A percentile compares a stretch with the other conserved stretches of the same genome.
Evolutionary conservation across 306 rosid genomes (phyloP).

Genomic region (Ormosia semicastrata): DNA sequence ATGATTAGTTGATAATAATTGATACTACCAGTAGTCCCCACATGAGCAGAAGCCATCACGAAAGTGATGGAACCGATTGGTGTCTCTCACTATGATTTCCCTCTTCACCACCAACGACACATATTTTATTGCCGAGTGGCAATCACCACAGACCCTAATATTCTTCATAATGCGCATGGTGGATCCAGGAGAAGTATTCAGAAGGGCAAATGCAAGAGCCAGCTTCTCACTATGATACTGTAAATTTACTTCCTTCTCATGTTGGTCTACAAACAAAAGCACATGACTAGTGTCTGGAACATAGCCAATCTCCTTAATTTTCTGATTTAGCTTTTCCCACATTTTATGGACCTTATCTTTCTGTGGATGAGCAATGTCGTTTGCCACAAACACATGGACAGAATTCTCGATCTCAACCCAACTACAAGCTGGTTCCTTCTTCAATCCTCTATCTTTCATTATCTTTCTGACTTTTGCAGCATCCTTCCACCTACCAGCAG

Average conservation of each 20-base stretch:
- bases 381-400: constrained; percentile 42
- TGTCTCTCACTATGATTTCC: constrained; percentile 50
- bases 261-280: constrained; percentile 42
- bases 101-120: constrained; percentile 45
- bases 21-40: constrained; percentile 48
- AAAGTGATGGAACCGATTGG: constrained; percentile 52
- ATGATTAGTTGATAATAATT: constrained; percentile 7
- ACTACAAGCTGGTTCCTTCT: constrained; percentile 58
- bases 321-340: constrained; percentile 48
- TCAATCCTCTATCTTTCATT: constrained; percentile 49
- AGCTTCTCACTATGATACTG: constrained; percentile 56
- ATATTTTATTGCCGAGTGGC: constrained; percentile 48
- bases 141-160: constrained; percentile 56
- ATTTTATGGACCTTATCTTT: constrained; percentile 34
- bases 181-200: constrained; percentile 49
- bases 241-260: constrained; percentile 44
- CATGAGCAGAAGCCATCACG: constrained; percentile 45
- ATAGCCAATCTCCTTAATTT: constrained; percentile 50
- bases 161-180: constrained; percentile 53
- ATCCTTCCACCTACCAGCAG: constrained; percentile 51
- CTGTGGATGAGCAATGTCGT: constrained; percentile 45
- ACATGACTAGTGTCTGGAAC: constrained; percentile 58
- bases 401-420: constrained; percentile 56
- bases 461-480: constrained; percentile 44
- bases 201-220: constrained; percentile 54